Percentiles rank a stretch among this genome's conserved stretches.
Conservation (phyloP, 495 filamentous ascomycete species). For the Lepraria neglecta region DNA sequence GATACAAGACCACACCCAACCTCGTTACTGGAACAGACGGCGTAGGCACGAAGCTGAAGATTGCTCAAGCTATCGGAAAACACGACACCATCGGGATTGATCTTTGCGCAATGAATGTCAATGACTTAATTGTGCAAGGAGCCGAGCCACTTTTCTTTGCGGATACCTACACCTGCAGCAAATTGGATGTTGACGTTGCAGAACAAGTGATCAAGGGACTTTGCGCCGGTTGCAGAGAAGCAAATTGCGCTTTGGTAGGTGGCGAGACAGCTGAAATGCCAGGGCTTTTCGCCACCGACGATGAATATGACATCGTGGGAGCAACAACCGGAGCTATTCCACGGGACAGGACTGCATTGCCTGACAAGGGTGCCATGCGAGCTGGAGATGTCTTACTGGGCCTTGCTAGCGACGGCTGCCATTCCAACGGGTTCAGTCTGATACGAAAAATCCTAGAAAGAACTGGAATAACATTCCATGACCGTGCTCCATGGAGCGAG, state of each 20-base stretch:
- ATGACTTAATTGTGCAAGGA: conserved; percentile 92
- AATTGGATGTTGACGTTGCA: conserved; percentile 69
- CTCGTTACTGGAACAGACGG: conserved; percentile 90
- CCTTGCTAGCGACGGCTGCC: conserved; percentile 72
- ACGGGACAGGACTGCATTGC: conserved; percentile 58
- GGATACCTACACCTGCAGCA: conserved; percentile 89
- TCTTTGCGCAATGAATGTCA: conserved; percentile 97
- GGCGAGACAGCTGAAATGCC: conserved; percentile 99
- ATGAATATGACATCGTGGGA: conserved; percentile 83
- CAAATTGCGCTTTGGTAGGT: conserved; percentile 83
- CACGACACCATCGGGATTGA: conserved; percentile 93
- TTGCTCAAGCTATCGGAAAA: conserved; percentile 79
- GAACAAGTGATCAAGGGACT: conserved; percentile 81
- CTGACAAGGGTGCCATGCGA: conserved; percentile 66
- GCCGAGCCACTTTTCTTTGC: conserved; percentile 91
- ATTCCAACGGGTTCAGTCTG: conserved; percentile 94
- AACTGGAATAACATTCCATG: conserved; percentile 59
- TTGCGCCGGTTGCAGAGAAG: conserved; percentile 71
- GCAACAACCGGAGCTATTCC: conserved; percentile 77
- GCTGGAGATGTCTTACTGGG: conserved; percentile 79
- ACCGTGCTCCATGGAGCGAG: conserved; percentile 60
- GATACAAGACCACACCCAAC: conserved; percentile 66
- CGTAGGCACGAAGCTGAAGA: conserved; percentile 92
- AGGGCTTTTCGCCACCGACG: conserved; percentile 69
- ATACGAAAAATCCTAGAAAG: conserved; percentile 78